A percentile compares a stretch with the other conserved stretches of the same genome.
phyloP scores from a whole-genome alignment of 1,284 basidiomycete genomes.

The Leucoagaricus sp. region DNA sequence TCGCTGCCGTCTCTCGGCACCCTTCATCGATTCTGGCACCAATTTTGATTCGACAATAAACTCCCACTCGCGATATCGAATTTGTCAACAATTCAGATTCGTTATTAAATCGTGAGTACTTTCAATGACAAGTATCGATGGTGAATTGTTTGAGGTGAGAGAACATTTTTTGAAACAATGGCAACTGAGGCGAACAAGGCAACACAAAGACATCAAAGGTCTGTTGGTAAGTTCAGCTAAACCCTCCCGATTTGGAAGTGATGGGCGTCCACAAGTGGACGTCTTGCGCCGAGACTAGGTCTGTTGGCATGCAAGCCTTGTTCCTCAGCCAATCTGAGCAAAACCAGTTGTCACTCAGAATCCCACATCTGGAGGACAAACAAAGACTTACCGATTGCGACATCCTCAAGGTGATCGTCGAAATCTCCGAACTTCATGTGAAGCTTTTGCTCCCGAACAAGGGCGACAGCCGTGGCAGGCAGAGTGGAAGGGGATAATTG shows the following conservation, averaged over 20 bases:
- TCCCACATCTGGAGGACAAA: neutral
- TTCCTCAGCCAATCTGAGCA: constrained; percentile 60
- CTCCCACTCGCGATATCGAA: too few relatives aligned
- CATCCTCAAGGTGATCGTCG: constrained; percentile 77
- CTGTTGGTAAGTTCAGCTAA: too few relatives aligned
- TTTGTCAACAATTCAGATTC: too few relatives aligned
- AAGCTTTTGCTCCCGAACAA: constrained; percentile 48
- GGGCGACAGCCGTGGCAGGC: constrained; percentile 44
- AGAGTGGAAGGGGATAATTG: constrained; percentile 43
- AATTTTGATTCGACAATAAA: too few relatives aligned
- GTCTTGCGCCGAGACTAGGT: too few relatives aligned
- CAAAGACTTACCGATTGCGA: constrained; percentile 49
- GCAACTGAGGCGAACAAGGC: neutral
- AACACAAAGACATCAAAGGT: constrained; percentile 10
- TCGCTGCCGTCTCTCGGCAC: too few relatives aligned
- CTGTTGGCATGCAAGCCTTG: constrained; percentile 43
- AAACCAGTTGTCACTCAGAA: neutral
- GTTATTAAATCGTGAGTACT: too few relatives aligned
- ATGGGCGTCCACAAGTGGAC: too few relatives aligned
- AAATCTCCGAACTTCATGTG: constrained; percentile 70
- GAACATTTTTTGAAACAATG: too few relatives aligned
- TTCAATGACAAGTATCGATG: neutral
- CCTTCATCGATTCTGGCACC: too few relatives aligned
- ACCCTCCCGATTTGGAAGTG: too few relatives aligned
- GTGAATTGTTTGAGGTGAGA: neutral